phyloP scores from a whole-genome alignment of 1,284 basidiomycete genomes.

The Rhodotorula sp. region DNA sequence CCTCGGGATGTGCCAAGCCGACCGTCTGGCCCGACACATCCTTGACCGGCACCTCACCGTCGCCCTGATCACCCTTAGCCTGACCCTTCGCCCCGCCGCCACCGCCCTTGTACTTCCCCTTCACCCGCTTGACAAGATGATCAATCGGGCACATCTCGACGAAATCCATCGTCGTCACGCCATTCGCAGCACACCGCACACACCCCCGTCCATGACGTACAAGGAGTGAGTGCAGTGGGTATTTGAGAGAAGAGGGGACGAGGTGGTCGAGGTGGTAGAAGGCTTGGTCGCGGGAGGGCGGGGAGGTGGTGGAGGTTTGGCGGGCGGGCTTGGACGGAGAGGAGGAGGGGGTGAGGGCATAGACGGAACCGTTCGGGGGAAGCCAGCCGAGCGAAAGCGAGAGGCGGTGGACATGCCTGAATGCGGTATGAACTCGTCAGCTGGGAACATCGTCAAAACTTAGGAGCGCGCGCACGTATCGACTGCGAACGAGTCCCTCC shows the following conservation, averaged over 20 bases:
- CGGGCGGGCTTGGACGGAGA: not conserved
- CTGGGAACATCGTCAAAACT: no score
- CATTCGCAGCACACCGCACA: slow-evolving; percentile 46
- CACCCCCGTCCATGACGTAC: slow-evolving; percentile 59
- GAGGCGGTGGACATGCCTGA: slow-evolving; percentile 62
- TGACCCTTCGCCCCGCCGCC: slow-evolving; percentile 37
- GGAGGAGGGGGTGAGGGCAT: slow-evolving; percentile 5
- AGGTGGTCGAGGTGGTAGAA: slow-evolving; percentile 66
- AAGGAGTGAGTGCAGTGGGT: slow-evolving; percentile 68
- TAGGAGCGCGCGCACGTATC: slow-evolving; percentile 56
- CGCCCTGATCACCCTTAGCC: slow-evolving; percentile 15
- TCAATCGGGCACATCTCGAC: slow-evolving; percentile 45
- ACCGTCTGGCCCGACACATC: slow-evolving; percentile 2
- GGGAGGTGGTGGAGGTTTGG: slow-evolving; percentile 1
- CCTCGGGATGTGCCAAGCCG: not conserved
- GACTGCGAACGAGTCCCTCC: slow-evolving; percentile 69
- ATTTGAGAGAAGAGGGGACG: slow-evolving; percentile 66
- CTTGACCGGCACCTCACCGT: slow-evolving; percentile 3
- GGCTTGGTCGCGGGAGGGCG: slow-evolving; percentile 59
- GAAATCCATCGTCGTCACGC: slow-evolving; percentile 43
- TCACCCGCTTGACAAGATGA: slow-evolving; percentile 33
- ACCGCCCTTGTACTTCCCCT: slow-evolving; percentile 11
- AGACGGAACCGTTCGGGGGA: slow-evolving; percentile 56
- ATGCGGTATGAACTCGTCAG: not conserved
- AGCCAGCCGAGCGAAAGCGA: slow-evolving; percentile 68